phyloP scores from a whole-genome alignment of 116 monocot species.

The Posidonia oceanica region DNA sequence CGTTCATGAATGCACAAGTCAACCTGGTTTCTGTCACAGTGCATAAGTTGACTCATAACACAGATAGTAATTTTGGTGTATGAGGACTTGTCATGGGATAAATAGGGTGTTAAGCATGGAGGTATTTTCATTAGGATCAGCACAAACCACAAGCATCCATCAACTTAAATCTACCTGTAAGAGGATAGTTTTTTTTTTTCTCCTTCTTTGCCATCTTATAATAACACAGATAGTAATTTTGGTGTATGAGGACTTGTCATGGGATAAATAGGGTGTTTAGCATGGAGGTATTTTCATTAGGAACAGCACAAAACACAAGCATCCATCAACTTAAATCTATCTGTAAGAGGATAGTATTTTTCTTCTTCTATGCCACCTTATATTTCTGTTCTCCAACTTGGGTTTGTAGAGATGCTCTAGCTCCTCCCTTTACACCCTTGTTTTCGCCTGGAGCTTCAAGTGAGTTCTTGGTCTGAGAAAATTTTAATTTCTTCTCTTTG shows the following conservation, averaged over 20 bases:
- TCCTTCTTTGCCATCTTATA: too few relatives aligned
- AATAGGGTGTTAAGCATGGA: background rate
- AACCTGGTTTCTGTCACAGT: background rate
- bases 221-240: background rate
- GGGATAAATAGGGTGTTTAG: background rate
- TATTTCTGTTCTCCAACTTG: slow-evolving; percentile 3
- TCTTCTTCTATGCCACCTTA: background rate
- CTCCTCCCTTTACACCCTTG: background rate
- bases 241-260: background rate
- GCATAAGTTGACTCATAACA: background rate
- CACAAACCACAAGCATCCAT: background rate
- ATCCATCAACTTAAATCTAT: background rate
- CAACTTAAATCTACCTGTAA: background rate
- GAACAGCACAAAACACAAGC: too few relatives aligned
- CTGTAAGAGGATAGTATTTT: background rate
- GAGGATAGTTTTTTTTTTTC: background rate
- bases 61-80: background rate
- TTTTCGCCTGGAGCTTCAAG: background rate
- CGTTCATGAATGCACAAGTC: background rate
- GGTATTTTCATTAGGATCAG: background rate
- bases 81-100: background rate
- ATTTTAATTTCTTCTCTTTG: too few relatives aligned
- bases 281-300: background rate
- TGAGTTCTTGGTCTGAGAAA: too few relatives aligned
- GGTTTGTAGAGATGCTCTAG: background rate